Base-by-base conservation (phyloP, 208 protist genomes). In the Balamuthia mandrillaris region DNA sequence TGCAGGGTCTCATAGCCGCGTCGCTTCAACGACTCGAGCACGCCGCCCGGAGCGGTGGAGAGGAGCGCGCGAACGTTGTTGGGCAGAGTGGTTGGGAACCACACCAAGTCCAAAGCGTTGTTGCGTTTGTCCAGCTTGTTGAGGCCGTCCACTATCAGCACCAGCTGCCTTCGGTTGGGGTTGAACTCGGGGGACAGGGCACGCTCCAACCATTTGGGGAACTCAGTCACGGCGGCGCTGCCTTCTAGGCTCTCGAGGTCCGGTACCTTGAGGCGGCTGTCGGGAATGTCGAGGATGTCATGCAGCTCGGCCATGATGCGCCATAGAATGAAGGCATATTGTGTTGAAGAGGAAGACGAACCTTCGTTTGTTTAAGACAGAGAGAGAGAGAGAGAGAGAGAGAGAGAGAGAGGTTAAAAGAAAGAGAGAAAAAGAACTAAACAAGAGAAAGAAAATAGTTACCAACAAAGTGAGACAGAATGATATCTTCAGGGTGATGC, bases 401-500 rank as follows among this genome's bases (percentile, higher is more conserved):
- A n/a, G n/a, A n/a, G n/a, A n/a, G n/a, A n/a, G n/a, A n/a, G n/a
- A n/a, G n/a, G n/a, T n/a, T n/a, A n/a, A n/a, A n/a, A n/a, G n/a
- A n/a, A n/a, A n/a, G n/a, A n/a, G n/a, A n/a, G n/a, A n/a, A n/a
- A 56, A 56, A 56, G 24, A 56, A 21, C 21, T 21, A 56, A 24
- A 56, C 21, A 56, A 56, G 24, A 56, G 24, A 56, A 56, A 56
- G 21, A 56, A 56, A 56, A 56, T 21, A 24, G 49, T 56, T 56
- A 24, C 58, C 75, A 3, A 74, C 29, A 35, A 39, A 70, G 27
- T 63, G 75, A 33, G 49, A 63, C 16, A 83, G 24, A 3, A 86
- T 1, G 2, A 90, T 49, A 42, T 90, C 85, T 42, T 90, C 88
- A 29, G 88, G 88, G 44, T 90, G 88, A 39, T 90, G 88, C 21